Evolutionary conservation across 2,329 filamentous ascomycete genomes (phyloP).

Genomic region (Talaromyces verruculosus): DNA sequence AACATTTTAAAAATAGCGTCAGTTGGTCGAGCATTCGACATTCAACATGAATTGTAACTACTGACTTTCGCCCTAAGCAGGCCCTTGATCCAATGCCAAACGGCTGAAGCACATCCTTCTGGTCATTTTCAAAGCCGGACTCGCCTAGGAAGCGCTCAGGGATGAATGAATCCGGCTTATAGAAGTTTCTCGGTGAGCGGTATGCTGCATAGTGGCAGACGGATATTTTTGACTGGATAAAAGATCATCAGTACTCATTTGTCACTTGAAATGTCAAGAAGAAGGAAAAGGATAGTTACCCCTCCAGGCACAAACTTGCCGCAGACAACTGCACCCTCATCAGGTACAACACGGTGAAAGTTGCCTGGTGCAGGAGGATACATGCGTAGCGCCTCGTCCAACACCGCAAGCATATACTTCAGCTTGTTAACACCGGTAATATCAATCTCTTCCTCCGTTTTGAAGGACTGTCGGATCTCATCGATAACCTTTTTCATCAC

Average conservation of each 20-base stretch:
- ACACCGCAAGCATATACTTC: constrained; percentile 38
- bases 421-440: background rate
- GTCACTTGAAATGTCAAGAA: background rate
- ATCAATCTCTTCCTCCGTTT: background rate
- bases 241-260: background rate
- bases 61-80: background rate
- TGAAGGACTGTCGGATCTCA: background rate
- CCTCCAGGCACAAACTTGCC: constrained; percentile 13
- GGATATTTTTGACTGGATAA: background rate
- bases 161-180: background rate
- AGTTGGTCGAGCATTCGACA: background rate
- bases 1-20: background rate
- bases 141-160: background rate
- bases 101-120: background rate
- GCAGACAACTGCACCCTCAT: constrained; percentile 19
- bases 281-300: background rate
- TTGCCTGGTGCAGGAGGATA: constrained; percentile 38
- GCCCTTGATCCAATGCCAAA: background rate
- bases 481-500: background rate
- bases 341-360: constrained; percentile 26
- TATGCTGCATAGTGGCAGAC: background rate
- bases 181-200: background rate
- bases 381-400: constrained; percentile 48
- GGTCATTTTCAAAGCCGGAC: background rate
- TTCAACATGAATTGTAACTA: background rate